Conservation (phyloP, 179 eudicot species). For the Monotropa hypopitys region DNA sequence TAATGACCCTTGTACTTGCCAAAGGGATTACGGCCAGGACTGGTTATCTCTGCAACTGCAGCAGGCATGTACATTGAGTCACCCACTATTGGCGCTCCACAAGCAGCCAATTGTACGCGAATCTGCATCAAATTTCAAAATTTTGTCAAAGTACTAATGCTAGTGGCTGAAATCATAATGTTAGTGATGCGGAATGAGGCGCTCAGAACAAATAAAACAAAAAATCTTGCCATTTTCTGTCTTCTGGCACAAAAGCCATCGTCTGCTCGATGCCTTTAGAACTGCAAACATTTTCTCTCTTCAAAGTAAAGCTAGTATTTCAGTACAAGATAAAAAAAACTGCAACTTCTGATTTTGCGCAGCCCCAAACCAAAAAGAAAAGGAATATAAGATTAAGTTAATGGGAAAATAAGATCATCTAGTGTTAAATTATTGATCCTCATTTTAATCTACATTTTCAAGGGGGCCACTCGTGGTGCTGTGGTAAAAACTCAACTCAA, state of each 20-base stretch:
- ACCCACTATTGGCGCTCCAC: constrained; percentile 86
- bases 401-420: too few species aligned
- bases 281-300: neutral
- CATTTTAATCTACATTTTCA: too few species aligned
- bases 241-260: neutral
- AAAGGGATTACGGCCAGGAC: constrained; percentile 62
- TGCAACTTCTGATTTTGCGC: neutral
- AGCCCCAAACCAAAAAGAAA: neutral
- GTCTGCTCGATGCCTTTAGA: neutral
- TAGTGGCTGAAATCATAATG: neutral
- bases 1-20: constrained; percentile 34
- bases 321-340: neutral
- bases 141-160: neutral
- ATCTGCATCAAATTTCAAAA: constrained; percentile 31
- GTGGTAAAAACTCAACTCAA: too few species aligned
- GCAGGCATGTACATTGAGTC: constrained; percentile 96
- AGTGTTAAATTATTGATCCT: too few species aligned
- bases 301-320: neutral
- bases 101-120: constrained; percentile 88
- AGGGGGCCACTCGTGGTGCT: too few species aligned
- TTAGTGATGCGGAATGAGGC: neutral
- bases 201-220: neutral
- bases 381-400: too few species aligned
- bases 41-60: constrained; percentile 46
- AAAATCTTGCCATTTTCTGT: neutral